Percentiles rank a stretch among this genome's conserved stretches.
phyloP scores from a whole-genome alignment of 805 yeast species.

The Hemisphaericaspora nanyangensis region DNA sequence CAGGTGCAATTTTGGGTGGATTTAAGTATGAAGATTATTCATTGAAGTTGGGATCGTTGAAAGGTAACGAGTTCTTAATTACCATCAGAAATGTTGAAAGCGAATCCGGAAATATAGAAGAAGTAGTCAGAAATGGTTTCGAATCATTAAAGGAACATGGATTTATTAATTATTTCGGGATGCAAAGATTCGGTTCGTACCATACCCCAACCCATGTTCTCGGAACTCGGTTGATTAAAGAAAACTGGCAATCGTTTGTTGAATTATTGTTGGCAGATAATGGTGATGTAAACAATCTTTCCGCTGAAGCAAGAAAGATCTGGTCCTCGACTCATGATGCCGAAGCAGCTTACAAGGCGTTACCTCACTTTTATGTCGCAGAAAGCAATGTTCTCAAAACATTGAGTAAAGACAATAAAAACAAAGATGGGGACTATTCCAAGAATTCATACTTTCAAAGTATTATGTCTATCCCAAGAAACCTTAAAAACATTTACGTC shows the following conservation, averaged over 20 bases:
- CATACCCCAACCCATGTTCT: conserved; percentile 86
- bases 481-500: conserved; percentile 88
- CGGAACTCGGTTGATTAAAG: conserved; percentile 68
- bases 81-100: conserved; percentile 71
- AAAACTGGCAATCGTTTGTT: conserved; percentile 77
- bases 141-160: conserved; percentile 62
- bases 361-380: conserved; percentile 89
- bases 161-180: conserved; percentile 92
- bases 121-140: conserved; percentile 48
- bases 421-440: conserved; percentile 41
- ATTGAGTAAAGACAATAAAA: conserved; percentile 49
- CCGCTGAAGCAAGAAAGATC: conserved; percentile 73
- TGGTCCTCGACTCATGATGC: conserved; percentile 80
- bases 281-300: conserved; percentile 76
- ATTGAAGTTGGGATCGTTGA: conserved; percentile 74
- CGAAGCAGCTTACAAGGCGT: conserved; percentile 54
- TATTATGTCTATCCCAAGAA: conserved; percentile 85
- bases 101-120: conserved; percentile 32
- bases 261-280: conserved; percentile 82
- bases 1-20: conserved; percentile 80
- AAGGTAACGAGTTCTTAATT: conserved; percentile 85
- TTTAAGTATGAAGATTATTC: conserved; percentile 62
- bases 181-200: conserved; percentile 97
- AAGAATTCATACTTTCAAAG: conserved; percentile 68
- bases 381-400: conserved; percentile 69